Evolutionary conservation across 2,329 filamentous ascomycete genomes (phyloP), one percentile per base, ranked within the genome.

Genomic region (Emmonsiellopsis sp.): DNA sequence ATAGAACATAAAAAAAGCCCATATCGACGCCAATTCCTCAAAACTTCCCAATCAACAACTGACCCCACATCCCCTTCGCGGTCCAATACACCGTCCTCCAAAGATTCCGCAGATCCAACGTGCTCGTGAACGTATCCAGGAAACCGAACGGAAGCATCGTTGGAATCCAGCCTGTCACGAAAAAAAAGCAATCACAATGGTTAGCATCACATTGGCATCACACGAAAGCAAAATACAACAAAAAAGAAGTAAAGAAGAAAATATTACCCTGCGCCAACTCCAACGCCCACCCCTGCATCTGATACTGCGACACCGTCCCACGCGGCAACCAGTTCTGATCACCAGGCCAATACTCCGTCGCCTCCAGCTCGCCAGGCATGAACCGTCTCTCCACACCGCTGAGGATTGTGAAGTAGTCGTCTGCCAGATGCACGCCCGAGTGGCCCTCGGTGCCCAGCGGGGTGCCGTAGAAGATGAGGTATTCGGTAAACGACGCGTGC

Each of bases 341-440:
- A 38, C 87, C 87, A 52, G 80, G 71, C 0, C 80, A 77, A 73
- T 89, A 92, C 57, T 87, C 72, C 71, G 89, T 85, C 35, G 84
- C 75, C 67, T 80, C 77, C 70, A 82, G 88, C 58, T 76, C 67
- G 59, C 85, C 85, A 2, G 84, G 81, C 4, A 81, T 78, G 76
- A 89, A 91, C 59, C 89, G 86, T 63, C 82, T 77, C 73, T 95
- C 84, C 62, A 84, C 82, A 62, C 90, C 90, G 35, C 77, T 76
- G 34, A 95, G 78, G 76, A 95, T 95, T 77, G 91, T 82, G 79
- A 95, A 95, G 78, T 93, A 95, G 77, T 95, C 90, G 73, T 95
- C 87, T 13, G 89, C 89, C 10, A 89, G 92, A 78, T 95, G 90
- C 50, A 89, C 86, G 59, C 90, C 90, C 1, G 83, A 82, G 77